These are phyloP conservation scores for Kalaharituber pfeilii DNA, from an alignment of 2,329 filamentous ascomycete species.

Conservation along the genomic window DNA sequence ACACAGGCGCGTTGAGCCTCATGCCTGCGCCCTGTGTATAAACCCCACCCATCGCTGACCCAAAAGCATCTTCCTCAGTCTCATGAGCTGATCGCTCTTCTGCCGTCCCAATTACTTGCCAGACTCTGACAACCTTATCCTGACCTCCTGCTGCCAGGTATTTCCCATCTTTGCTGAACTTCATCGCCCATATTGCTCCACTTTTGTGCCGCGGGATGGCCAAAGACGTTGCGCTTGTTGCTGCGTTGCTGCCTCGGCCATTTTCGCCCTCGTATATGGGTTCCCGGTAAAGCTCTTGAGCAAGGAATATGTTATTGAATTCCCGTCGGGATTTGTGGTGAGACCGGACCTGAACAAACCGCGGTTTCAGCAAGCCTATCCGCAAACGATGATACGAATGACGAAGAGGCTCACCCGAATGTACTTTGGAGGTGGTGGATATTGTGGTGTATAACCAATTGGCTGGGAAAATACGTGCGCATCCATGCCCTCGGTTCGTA, in stretches of 20 bases:
- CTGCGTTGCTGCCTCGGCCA: slow-evolving; percentile 24
- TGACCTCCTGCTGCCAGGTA: slow-evolving; percentile 87
- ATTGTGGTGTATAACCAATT: slow-evolving; percentile 65
- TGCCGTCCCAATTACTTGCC: slow-evolving; percentile 66
- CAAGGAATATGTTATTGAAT: slow-evolving; percentile 76
- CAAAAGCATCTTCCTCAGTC: slow-evolving; percentile 43
- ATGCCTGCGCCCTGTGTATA: slow-evolving; percentile 31
- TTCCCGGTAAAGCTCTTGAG: slow-evolving; percentile 63
- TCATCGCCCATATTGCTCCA: slow-evolving; percentile 74
- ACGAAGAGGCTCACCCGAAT: slow-evolving; percentile 41
- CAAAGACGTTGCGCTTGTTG: slow-evolving; percentile 13
- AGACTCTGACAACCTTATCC: slow-evolving; percentile 69
- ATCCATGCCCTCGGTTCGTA: slow-evolving; percentile 61
- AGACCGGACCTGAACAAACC: slow-evolving; percentile 43
- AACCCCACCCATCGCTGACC: slow-evolving; percentile 12
- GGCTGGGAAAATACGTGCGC: slow-evolving; percentile 66
- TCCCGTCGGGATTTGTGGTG: slow-evolving; percentile 66
- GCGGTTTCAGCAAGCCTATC: slow-evolving; percentile 2
- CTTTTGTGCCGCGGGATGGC: slow-evolving; percentile 21
- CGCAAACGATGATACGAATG: too few species aligned
- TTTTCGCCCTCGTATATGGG: slow-evolving; percentile 19
- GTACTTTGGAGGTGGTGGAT: slow-evolving; percentile 79
- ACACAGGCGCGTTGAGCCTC: slow-evolving; percentile 75
- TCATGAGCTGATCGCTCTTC: slow-evolving; percentile 64
- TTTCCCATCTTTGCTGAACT: slow-evolving; percentile 81